Percentiles rank a stretch among this genome's conserved stretches.
Conservation (phyloP, 768 basidiomycete genomes). For the Amanita inopinata region DNA sequence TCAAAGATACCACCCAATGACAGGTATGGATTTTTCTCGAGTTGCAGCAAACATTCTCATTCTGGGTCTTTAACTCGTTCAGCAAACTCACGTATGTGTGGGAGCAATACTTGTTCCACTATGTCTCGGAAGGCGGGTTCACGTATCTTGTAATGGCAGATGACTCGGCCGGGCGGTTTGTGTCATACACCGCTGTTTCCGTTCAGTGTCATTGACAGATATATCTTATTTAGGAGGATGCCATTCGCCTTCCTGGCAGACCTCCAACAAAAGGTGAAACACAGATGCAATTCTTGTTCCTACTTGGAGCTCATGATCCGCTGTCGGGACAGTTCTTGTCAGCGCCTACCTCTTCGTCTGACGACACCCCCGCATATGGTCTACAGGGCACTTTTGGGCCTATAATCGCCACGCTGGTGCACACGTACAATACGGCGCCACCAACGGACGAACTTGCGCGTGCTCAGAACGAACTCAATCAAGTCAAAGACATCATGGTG, state of each 20-base stretch:
- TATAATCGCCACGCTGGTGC: conserved; percentile 64
- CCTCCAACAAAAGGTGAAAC: conserved; percentile 62
- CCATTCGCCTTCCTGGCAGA: conserved; percentile 91
- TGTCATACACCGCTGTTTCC: conserved; percentile 7
- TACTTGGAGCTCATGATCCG: conserved; percentile 4
- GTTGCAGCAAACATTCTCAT: conserved; percentile 5
- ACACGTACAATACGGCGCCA: conserved; percentile 82
- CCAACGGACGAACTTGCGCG: conserved; percentile 83
- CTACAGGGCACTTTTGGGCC: conserved; percentile 67
- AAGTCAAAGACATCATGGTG: conserved; percentile 96
- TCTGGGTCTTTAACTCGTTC: conserved; percentile 13
- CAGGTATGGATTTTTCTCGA: conserved; percentile 29
- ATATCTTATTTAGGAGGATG: conserved; percentile 48
- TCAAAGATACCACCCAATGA: conserved; percentile 93
- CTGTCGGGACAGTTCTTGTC: conserved; percentile 39
- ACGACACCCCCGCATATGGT: conserved; percentile 47
- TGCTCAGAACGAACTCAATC: conserved; percentile 80
- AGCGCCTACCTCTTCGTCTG: conserved; percentile 55
- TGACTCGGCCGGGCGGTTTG: conserved; percentile 81
- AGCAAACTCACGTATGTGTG: conserved; percentile 82
- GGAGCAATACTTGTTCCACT: conserved; percentile 93
- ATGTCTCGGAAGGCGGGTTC: conserved; percentile 81
- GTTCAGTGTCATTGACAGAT: conserved; percentile 4
- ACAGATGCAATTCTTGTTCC: conserved; percentile 7
- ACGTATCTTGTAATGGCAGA: conserved; percentile 93